Conservation (phyloP, 1,139 yeast genomes). For the Sugiyamaella pinicola region DNA sequence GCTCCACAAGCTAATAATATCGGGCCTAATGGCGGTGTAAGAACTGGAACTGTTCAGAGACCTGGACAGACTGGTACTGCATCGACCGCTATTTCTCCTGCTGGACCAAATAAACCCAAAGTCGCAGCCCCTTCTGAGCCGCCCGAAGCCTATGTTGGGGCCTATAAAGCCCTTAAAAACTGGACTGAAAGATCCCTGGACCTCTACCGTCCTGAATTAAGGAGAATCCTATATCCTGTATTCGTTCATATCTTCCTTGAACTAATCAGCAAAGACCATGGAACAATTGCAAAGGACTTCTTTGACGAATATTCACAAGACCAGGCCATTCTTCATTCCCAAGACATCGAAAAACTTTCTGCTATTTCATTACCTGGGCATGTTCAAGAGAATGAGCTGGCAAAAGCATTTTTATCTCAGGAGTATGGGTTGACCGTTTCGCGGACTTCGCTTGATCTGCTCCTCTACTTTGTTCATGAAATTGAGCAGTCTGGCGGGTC, state of each 20-base stretch:
- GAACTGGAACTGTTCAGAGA: slow-evolving; percentile 23
- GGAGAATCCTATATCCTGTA: slow-evolving; percentile 82
- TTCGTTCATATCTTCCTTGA: slow-evolving; percentile 88
- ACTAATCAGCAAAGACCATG: slow-evolving; percentile 63
- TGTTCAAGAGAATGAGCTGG: slow-evolving; percentile 77
- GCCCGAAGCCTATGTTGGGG: slow-evolving; percentile 72
- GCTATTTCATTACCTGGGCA: slow-evolving; percentile 82
- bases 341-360: slow-evolving; percentile 70
- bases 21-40: slow-evolving; percentile 30
- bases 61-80: slow-evolving; percentile 14
- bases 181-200: slow-evolving; percentile 95
- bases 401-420: slow-evolving; percentile 70
- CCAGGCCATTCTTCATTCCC: slow-evolving; percentile 74
- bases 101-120: background rate
- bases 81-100: background rate
- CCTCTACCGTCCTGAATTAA: slow-evolving; percentile 85
- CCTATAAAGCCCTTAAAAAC: slow-evolving; percentile 74
- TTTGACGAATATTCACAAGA: slow-evolving; percentile 75
- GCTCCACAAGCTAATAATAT: slow-evolving; percentile 48
- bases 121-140: slow-evolving; percentile 21
- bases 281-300: slow-evolving; percentile 67
- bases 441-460: slow-evolving; percentile 79
- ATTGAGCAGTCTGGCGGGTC: slow-evolving; percentile 94
- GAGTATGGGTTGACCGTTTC: slow-evolving; percentile 78
- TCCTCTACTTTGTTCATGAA: slow-evolving; percentile 85